Conservation (phyloP, 495 filamentous ascomycete genomes). For the Xylaria cubensis region DNA sequence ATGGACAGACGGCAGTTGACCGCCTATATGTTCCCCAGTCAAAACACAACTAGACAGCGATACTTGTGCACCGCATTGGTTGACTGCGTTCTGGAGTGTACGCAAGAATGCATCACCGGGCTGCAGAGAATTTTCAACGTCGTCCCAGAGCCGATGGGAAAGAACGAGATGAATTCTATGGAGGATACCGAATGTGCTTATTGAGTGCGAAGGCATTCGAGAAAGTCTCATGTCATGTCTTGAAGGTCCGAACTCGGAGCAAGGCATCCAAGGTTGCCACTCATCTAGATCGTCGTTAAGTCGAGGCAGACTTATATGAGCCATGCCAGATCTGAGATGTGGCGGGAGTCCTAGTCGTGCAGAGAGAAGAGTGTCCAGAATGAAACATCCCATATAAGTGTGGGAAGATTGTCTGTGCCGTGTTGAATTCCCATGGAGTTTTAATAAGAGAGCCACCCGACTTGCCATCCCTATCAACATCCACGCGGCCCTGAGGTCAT, state of each 20-base stretch:
- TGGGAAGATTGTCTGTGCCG: conserved; percentile 53
- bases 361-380: conserved; percentile 70
- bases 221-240: background rate
- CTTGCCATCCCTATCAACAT: conserved; percentile 67
- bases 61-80: conserved; percentile 5
- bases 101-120: conserved; percentile 8
- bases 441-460: conserved; percentile 61
- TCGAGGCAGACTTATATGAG: conserved; percentile 52
- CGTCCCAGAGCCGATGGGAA: conserved; percentile 18
- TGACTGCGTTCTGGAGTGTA: conserved; percentile 14
- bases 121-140: background rate
- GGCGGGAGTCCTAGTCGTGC: conserved; percentile 59
- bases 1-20: conserved; percentile 22
- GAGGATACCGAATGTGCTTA: conserved; percentile 20
- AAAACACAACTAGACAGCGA: conserved; percentile 7
- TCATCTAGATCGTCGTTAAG: conserved; percentile 73
- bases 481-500: conserved; percentile 64
- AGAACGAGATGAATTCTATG: conserved; percentile 19
- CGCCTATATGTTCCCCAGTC: conserved; percentile 10
- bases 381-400: conserved; percentile 67
- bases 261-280: conserved; percentile 69
- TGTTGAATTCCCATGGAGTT: conserved; percentile 48
- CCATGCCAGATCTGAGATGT: conserved; percentile 58
- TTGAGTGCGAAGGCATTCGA: conserved; percentile 23
- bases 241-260: conserved; percentile 21